Base-by-base conservation (phyloP, 2,329 filamentous ascomycete genomes). In the Alternaria metachromatica region DNA sequence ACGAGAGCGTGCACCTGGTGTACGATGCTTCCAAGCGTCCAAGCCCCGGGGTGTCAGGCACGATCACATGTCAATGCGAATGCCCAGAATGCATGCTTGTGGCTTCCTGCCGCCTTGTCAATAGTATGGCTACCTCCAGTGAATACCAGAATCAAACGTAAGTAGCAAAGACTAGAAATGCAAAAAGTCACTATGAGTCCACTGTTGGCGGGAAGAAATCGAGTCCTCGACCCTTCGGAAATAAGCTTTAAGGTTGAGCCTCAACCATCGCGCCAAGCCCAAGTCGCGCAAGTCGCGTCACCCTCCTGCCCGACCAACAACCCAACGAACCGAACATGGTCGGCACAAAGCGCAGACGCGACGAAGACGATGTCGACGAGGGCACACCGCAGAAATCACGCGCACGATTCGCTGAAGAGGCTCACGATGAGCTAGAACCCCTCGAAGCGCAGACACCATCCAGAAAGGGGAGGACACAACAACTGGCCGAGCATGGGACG, bases 391-490 rank as follows among this genome's bases (percentile, higher is more conserved):
- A 72, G 12, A 78, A 76, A 54, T 28, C 74, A 9, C 76, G 73
- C 50, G 64, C 71, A n/a, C 68, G 53, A 26, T 59, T 67, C 25
- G 57, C 62, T 26, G 49, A 67, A 11, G 60, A 68, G 1, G 57
- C 62, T 9, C 61, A 65, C 13, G 69, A 71, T 9, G 70, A 70
- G n/a, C 57, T 61, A n/a, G 70, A 76, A 20, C 60, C 55, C 9
- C 50, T 68, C 12, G 71, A 77, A 21, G 71, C 68, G 33, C 73
- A 78, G 57, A 77, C 77, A 21, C 76, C 76, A 13, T 78, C 76
- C 21, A 70, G 72, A 65, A 68, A 68, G 63, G 70, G 64, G 55
- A 72, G 71, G 49, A 59, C 60, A 9, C 67, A 66, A 53, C 68
- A 67, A 11, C 46, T 71, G 37, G 64, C 62, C 25, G 76, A 75